These are phyloP conservation scores for Penicillium sp. DNA, from an alignment of 2,329 filamentous ascomycete genomes.

Conservation along the genomic window DNA sequence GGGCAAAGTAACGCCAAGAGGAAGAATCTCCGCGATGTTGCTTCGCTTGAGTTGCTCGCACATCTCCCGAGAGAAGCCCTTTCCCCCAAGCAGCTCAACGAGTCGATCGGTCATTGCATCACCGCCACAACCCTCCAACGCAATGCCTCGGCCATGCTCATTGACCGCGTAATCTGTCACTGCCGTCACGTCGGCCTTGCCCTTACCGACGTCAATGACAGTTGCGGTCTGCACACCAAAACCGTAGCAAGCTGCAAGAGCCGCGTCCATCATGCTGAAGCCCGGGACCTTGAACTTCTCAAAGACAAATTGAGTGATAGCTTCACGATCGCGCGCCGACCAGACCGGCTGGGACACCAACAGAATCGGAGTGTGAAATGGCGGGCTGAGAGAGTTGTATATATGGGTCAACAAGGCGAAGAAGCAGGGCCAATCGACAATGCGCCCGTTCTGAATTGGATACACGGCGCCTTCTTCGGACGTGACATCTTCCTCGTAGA, in stretches of 20 bases:
- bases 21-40: conserved; percentile 62
- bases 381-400: conserved; percentile 82
- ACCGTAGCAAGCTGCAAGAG: conserved; percentile 74
- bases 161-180: conserved; percentile 80
- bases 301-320: conserved; percentile 90
- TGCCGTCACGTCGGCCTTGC: conserved; percentile 91
- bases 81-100: conserved; percentile 61
- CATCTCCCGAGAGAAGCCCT: conserved; percentile 61
- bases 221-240: conserved; percentile 82
- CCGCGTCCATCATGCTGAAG: conserved; percentile 86
- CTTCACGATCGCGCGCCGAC: conserved; percentile 84
- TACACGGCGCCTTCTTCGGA: conserved; percentile 88
- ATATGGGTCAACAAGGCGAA: conserved; percentile 91
- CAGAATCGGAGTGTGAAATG: conserved; percentile 91
- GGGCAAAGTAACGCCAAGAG: conserved; percentile 55
- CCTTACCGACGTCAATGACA: conserved; percentile 85
- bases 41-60: conserved; percentile 67
- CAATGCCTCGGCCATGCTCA: conserved; percentile 63
- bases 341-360: conserved; percentile 87
- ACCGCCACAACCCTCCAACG: conserved; percentile 72
- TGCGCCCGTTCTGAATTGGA: conserved; percentile 77
- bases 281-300: conserved; percentile 95
- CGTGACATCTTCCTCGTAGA: conserved; percentile 86
- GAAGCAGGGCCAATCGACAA: conserved; percentile 89
- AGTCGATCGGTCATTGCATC: conserved; percentile 80